Evolutionary conservation across 2,329 filamentous ascomycete species (phyloP).

Genomic region (Onygenales sp.): DNA sequence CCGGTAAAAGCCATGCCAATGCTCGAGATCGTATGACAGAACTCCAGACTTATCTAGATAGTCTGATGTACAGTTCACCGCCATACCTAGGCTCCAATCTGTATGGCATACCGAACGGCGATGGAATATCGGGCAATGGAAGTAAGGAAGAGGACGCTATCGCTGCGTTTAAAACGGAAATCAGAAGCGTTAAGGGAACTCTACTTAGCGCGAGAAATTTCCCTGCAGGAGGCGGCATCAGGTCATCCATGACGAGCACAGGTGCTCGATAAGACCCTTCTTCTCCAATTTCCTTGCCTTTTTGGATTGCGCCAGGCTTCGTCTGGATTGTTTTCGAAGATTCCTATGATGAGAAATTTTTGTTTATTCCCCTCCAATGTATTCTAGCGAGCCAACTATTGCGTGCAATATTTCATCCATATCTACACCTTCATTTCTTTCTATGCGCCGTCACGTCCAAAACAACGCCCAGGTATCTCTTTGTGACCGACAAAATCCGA

Average conservation of each 20-base stretch:
- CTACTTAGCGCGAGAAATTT: constrained; percentile 55
- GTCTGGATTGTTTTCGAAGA: too few relatives aligned
- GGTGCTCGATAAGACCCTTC: not conserved
- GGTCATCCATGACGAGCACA: not conserved
- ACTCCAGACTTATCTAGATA: constrained; percentile 45
- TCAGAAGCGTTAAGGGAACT: constrained; percentile 54
- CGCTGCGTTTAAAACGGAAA: constrained; percentile 49
- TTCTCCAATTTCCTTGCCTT: too few relatives aligned
- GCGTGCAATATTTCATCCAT: too few relatives aligned
- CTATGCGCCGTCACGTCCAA: too few relatives aligned
- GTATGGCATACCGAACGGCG: constrained; percentile 24
- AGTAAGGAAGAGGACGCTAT: constrained; percentile 48
- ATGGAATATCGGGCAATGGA: constrained; percentile 19
- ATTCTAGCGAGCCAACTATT: too few relatives aligned
- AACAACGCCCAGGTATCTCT: too few relatives aligned
- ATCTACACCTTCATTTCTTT: too few relatives aligned
- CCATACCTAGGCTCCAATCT: constrained; percentile 18
- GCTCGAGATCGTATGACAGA: constrained; percentile 29
- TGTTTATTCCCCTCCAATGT: too few relatives aligned
- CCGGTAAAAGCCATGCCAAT: constrained; percentile 23
- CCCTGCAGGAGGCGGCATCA: constrained; percentile 22
- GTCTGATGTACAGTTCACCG: constrained; percentile 30
- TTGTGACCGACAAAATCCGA: too few relatives aligned
- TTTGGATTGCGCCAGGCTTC: too few relatives aligned
- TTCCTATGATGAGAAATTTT: too few relatives aligned